These are phyloP conservation scores for Debaryomyces hansenii DNA, from an alignment of 805 yeast species.

Conservation along the genomic window DNA sequence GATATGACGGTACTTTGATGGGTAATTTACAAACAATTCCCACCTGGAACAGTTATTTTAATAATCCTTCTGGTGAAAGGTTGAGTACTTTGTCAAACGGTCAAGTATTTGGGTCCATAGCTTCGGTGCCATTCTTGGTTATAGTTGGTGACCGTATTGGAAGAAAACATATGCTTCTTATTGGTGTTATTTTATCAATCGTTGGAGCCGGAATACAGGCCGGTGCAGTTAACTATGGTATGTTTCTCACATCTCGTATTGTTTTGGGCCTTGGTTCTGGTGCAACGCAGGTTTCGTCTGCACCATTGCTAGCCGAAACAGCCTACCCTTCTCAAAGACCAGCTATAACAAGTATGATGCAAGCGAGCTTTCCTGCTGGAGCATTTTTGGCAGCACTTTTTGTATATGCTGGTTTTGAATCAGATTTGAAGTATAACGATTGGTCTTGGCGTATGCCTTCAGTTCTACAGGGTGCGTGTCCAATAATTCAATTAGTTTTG, in stretches of 20 bases:
- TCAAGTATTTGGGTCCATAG: no score
- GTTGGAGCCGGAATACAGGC: slow-evolving; percentile 33
- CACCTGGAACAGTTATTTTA: slow-evolving; percentile 19
- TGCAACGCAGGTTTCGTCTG: slow-evolving; percentile 55
- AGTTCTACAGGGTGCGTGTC: neutral
- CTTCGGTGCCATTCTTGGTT: slow-evolving; percentile 38
- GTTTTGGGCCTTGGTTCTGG: slow-evolving; percentile 38
- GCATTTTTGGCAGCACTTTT: slow-evolving; percentile 51
- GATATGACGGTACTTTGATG: slow-evolving; percentile 21
- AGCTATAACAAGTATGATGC: slow-evolving; percentile 45
- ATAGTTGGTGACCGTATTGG: slow-evolving; percentile 37
- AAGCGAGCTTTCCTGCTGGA: slow-evolving; percentile 59
- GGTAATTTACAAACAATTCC: slow-evolving; percentile 19
- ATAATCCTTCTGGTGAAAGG: slow-evolving; percentile 28
- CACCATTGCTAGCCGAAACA: slow-evolving; percentile 51
- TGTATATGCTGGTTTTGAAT: slow-evolving; percentile 35
- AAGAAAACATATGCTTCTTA: slow-evolving; percentile 31
- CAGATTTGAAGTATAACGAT: slow-evolving; percentile 26
- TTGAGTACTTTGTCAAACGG: no score
- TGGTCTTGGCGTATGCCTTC: slow-evolving; percentile 17
- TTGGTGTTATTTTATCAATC: slow-evolving; percentile 37
- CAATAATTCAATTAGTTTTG: neutral
- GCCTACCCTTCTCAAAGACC: slow-evolving; percentile 55
- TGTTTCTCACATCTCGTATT: slow-evolving; percentile 50
- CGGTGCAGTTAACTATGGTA: slow-evolving; percentile 34